Evolutionary conservation across 345 rosid genomes (phyloP), one percentile per base, ranked within the genome.

Genomic region (Populus euphratica): DNA sequence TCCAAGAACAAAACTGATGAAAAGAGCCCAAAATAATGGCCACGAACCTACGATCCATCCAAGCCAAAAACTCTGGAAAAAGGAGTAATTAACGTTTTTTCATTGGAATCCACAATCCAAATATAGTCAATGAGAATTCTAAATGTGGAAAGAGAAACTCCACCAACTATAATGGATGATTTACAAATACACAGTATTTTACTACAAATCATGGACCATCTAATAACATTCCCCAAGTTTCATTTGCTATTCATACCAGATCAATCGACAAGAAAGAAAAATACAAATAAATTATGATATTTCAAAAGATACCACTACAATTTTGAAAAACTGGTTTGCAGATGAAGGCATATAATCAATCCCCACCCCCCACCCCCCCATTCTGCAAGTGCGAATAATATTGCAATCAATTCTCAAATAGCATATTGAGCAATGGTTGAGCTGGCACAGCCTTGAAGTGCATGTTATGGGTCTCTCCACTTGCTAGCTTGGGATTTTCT

Each of bases 1-100:
- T 79, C 99, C 98, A 18, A 93, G 99, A 21, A 90, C 76, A 81
- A 93, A 95, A 79, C 99, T 95, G 88, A 93, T 77, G 43, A 86
- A 95, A 72, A 95, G 96, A 69, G 98, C 99, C 97, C 96, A 93
- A 69, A 95, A 89, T 79, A 95, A 83, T n/a, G 99, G 98, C 98
- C 95, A 91, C 0, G 99, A 94, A 75, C 95, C 91, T 77, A 87
- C 94, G 74, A 93, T 70, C 95, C 94, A 93, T 67, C 95, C 96
- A 25, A 95, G 91, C 89, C 89, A 90, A 83, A 95, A 95, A 83
- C 99, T 95, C 99, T 95, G 88, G 6, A 73, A 76, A 64, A 73
- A 69, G 8, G 18, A 67, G 56, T 43, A 13, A 27, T 59, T 52
- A 77, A 73, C 23, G 36, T 27, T 77, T 11, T 66, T 27, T 25